Conservation (phyloP, 176 grass and related monocot genomes). For the Triticum urartu region DNA sequence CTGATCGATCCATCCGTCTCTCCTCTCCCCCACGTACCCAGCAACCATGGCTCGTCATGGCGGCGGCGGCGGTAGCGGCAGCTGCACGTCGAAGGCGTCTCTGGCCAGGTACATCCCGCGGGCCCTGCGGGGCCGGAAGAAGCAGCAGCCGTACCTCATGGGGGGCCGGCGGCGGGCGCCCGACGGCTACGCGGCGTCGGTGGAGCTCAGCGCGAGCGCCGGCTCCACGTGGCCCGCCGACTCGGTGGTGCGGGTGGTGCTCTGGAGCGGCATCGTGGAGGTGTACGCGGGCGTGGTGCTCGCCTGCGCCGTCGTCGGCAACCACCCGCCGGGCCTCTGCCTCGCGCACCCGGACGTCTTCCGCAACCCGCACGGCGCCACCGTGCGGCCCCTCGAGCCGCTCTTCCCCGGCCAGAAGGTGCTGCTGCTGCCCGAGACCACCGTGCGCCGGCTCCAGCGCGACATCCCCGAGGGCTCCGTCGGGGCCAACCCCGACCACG, state of each 20-base stretch:
- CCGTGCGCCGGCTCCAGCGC: slow-evolving; percentile 34
- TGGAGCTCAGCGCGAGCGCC: slow-evolving; percentile 12
- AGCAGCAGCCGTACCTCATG: background rate
- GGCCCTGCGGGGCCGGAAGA: background rate
- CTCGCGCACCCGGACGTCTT: slow-evolving; percentile 58
- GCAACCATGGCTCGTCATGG: background rate
- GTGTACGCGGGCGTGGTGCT: slow-evolving; percentile 45
- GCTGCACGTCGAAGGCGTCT: background rate
- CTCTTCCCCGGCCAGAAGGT: slow-evolving; percentile 69
- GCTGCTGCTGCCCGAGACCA: slow-evolving; percentile 37
- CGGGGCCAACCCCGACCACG: background rate
- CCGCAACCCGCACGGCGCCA: slow-evolving; percentile 48
- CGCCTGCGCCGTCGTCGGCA: slow-evolving; percentile 49
- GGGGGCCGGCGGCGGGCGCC: no score
- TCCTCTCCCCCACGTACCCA: no score
- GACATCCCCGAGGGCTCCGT: slow-evolving; percentile 11
- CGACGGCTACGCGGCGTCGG: background rate
- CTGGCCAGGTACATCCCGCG: slow-evolving; percentile 25
- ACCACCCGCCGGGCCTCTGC: slow-evolving; percentile 55
- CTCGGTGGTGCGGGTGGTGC: slow-evolving; percentile 51
- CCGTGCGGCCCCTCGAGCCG: slow-evolving; percentile 27
- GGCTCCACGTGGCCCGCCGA: background rate
- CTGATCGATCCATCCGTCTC: no score
- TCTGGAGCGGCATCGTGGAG: slow-evolving; percentile 49
- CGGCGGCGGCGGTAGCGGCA: background rate